A percentile compares a stretch with the other conserved stretches of the same genome.
These are phyloP conservation scores for Suhomyces bolitotheri DNA, from an alignment of 1,139 yeast genomes.

Conservation along the genomic window DNA sequence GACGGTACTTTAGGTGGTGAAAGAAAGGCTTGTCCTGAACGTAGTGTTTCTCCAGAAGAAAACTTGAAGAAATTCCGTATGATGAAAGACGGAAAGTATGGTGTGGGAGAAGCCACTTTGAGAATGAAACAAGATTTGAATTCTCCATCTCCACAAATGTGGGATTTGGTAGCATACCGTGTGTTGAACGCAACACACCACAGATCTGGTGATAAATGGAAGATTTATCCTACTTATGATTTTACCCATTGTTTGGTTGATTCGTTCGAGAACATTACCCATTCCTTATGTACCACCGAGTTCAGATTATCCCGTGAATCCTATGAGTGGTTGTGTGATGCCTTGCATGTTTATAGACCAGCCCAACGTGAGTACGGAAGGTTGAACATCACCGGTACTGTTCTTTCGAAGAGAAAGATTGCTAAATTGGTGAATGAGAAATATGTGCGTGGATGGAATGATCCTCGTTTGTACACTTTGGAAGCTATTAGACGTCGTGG, in stretches of 20 bases:
- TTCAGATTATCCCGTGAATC: constrained; percentile 89
- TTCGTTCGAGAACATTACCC: constrained; percentile 93
- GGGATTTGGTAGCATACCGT: constrained; percentile 99
- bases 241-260: constrained; percentile 99
- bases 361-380: constrained; percentile 99
- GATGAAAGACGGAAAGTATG: constrained; percentile 87
- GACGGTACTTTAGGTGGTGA: constrained; percentile 95
- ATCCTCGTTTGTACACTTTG: constrained; percentile 91
- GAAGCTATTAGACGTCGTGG: constrained; percentile 97
- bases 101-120: constrained; percentile 88
- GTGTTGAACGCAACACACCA: constrained; percentile 91
- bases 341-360: constrained; percentile 91
- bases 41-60: constrained; percentile 68
- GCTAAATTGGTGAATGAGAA: constrained; percentile 83
- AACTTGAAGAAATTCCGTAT: constrained; percentile 78
- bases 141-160: constrained; percentile 98
- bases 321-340: constrained; percentile 98
- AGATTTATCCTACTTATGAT: constrained; percentile 96
- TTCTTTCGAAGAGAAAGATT: constrained; percentile 92
- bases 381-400: constrained; percentile 90
- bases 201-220: constrained; percentile 96
- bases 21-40: constrained; percentile 78
- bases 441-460: constrained; percentile 95
- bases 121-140: constrained; percentile 94
- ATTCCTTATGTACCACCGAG: constrained; percentile 93